Base-by-base conservation (phyloP, 108 stramenopile genomes). In the Cyclotella baltica region DNA sequence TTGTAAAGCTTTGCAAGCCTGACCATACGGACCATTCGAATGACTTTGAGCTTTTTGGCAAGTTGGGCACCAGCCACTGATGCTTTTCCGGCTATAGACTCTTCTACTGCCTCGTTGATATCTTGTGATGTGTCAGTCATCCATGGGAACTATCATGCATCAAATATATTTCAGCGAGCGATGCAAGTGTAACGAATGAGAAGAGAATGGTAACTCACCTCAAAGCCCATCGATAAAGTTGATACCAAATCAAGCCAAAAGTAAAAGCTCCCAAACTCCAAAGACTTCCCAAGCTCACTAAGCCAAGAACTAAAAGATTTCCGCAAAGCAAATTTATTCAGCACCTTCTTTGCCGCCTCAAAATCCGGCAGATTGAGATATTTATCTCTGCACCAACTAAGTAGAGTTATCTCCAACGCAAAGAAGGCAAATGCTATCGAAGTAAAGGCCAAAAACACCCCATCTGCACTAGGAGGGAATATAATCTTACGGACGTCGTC, bases 191-290 rank as follows among this genome's bases (percentile, higher is more conserved):
- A 1, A 22, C 28, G 56, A 57, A 18, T 1, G 2, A 27, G 13
- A 57, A 57, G 25, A 48, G 6, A n/a, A 56, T n/a, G 0, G 16
- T 27, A 36, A 46, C 67, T 19, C 31, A 67, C 69, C 56, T 89
- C 90, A 63, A 88, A 70, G 1, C 74, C 61, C 72, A 93, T 74
- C 3, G 89, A 87, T 30, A 86, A 37, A 47, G 89, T 89, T 20
- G 90, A 85, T 52, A 91, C 59, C 34, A 90, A 61, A 75, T 93
- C 92, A 33, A 93, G 70, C 85, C 85, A 91, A 73, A 91, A 93
- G 72, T 89, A 93, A 62, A 93, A 93, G 83, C 86, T 85, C 13
- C 83, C 67, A 62, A 76, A 11, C 51, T 81, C 83, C 51, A 77
- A 27, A 2, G 77, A 70, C 27, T 86, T 74, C 46, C 73, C 63